A percentile compares a stretch with the other conserved stretches of the same genome.
These are phyloP conservation scores for Kurtzmaniella cleridarum DNA, from an alignment of 805 yeast species.

Conservation along the genomic window DNA sequence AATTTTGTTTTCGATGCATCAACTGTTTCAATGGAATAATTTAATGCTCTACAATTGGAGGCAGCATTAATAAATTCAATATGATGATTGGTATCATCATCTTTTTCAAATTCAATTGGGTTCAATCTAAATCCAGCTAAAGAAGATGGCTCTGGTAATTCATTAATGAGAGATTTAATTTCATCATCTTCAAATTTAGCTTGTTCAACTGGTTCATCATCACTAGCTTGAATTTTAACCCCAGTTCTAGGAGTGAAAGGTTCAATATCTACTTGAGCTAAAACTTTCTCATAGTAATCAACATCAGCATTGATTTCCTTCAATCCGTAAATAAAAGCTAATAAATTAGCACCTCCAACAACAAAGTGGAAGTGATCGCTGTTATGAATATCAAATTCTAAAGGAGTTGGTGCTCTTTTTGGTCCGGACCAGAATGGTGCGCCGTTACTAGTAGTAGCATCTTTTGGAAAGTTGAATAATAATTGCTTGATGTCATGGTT, in stretches of 20 bases:
- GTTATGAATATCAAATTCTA: constrained; percentile 68
- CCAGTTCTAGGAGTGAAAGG: constrained; percentile 74
- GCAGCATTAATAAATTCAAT: constrained; percentile 95
- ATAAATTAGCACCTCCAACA: constrained; percentile 83
- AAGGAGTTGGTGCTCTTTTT: constrained; percentile 91
- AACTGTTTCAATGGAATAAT: constrained; percentile 83
- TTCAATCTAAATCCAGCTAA: constrained; percentile 81
- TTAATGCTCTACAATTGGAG: constrained; percentile 91
- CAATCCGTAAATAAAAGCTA: constrained; percentile 86
- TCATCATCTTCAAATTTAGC: constrained; percentile 59
- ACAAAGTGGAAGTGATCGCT: constrained; percentile 78
- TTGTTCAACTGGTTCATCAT: constrained; percentile 85
- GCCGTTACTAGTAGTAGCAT: constrained; percentile 85
- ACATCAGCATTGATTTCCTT: constrained; percentile 63
- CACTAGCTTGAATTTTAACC: constrained; percentile 76
- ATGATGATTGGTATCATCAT: constrained; percentile 94
- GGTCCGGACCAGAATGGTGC: constrained; percentile 98
- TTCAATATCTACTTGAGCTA: constrained; percentile 36
- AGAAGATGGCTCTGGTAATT: constrained; percentile 83
- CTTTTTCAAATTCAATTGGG: constrained; percentile 97
- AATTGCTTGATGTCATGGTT: constrained; percentile 84
- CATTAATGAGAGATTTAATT: constrained; percentile 61
- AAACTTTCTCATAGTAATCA: constrained; percentile 49
- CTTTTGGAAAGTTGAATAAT: constrained; percentile 90
- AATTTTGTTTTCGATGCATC: constrained; percentile 89